Evolutionary conservation across 768 basidiomycete species (phyloP), one percentile per base, ranked within the genome.

Genomic region (Rubroboletus pulcherrimus): DNA sequence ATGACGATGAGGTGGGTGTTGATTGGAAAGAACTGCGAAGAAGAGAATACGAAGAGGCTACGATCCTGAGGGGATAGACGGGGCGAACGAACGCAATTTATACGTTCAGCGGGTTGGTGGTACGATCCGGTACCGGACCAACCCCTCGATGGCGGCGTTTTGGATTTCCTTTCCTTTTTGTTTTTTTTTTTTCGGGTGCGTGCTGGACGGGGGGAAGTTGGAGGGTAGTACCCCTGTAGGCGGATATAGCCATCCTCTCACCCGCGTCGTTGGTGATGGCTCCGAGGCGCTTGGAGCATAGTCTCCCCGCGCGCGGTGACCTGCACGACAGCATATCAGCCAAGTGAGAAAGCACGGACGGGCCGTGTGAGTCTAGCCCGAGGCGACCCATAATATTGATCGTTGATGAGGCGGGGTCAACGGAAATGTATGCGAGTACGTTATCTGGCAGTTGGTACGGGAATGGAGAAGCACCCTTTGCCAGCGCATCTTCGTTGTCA

Each of bases 351-450:
- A 40, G 11, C 3, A 8, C 42, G n/a, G 21, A 40, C 38, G 41
- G 55, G n/a, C 54, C 38, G 51, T 33, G 41, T 17, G n/a, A 21
- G 12, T 38, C 37, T 42, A 44, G 41, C 21, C 34, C 33, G 26
- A 19, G 29, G 60, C 26, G 19, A 56, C 35, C 39, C 53, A 24
- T 50, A n/a, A n/a, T n/a, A n/a, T n/a, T 17, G 24, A 24, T 24
- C 24, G 24, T 24, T 24, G 24, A 24, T 24, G 24, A 24, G 24
- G 24, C 24, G 24, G 24, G 24, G n/a, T 24, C 24, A 24, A 39
- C 54, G 57, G 57, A 56, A 34, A 63, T 59, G 35, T 11, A 1
- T 5, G 29, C 51, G 41, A 45, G 45, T 63, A 66, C 63, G 64
- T 64, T 12, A 63, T 54, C 47, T 26, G 48, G 33, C 51, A 49